phyloP scores from a whole-genome alignment of 352 stramenopile species.

The Pythium brachiatum region DNA sequence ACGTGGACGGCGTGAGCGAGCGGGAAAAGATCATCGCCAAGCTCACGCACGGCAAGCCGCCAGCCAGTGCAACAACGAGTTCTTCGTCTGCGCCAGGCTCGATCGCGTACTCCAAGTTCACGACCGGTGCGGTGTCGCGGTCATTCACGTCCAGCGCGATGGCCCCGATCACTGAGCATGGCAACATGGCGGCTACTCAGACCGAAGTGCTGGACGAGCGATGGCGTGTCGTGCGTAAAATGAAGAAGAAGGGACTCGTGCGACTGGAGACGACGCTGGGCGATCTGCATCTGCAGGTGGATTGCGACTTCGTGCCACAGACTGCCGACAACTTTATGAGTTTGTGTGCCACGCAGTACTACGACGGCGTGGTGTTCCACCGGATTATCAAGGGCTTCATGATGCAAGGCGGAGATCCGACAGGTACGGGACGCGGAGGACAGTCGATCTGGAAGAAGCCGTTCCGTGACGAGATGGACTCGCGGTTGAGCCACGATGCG shows the following conservation, averaged over 20 bases:
- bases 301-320: constrained; percentile 96
- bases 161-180: constrained; percentile 68
- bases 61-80: background rate
- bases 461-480: constrained; percentile 97
- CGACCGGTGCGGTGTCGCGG: constrained; percentile 83
- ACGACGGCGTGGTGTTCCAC: constrained; percentile 95
- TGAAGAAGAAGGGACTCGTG: constrained; percentile 98
- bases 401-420: constrained; percentile 93
- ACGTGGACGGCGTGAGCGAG: constrained; percentile 54
- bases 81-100: constrained; percentile 9
- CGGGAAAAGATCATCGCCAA: constrained; percentile 78
- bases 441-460: constrained; percentile 93
- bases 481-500: constrained; percentile 73
- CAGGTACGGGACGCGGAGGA: constrained; percentile 92
- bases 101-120: constrained; percentile 83
- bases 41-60: constrained; percentile 44
- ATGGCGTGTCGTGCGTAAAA: constrained; percentile 83
- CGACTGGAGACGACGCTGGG: constrained; percentile 93
- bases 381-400: constrained; percentile 97
- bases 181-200: constrained; percentile 45
- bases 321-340: constrained; percentile 97
- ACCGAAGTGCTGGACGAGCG: constrained; percentile 64
- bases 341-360: constrained; percentile 91
- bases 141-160: constrained; percentile 95
- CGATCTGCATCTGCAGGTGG: constrained; percentile 94